These are phyloP conservation scores for Postia placenta DNA, from an alignment of 768 basidiomycete species.

Conservation along the genomic window DNA sequence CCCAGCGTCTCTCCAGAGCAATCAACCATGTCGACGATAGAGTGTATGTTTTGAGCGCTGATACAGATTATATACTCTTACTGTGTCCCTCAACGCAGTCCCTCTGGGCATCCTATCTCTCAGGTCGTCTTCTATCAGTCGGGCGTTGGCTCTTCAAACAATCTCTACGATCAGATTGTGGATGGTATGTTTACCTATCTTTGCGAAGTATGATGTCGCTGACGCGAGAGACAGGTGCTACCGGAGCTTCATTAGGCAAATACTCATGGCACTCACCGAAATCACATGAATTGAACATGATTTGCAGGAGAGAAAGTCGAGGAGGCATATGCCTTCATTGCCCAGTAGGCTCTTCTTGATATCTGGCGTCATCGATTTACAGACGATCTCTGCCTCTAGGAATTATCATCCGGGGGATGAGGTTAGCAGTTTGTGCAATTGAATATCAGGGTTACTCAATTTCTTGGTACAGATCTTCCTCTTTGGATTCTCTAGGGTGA, in stretches of 20 bases:
- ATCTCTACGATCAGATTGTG: conserved; percentile 52
- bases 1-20: conserved; percentile 24
- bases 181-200: conserved; percentile 37
- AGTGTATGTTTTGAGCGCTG: conserved; percentile 14
- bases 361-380: too few species aligned
- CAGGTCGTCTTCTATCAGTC: conserved; percentile 29
- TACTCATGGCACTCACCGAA: too few species aligned
- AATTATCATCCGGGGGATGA: conserved; percentile 72
- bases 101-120: conserved; percentile 18
- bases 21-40: conserved; percentile 26
- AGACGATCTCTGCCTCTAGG: conserved; percentile 36
- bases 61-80: too few species aligned
- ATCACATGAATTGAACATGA: too few species aligned
- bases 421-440: conserved; percentile 9
- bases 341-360: conserved; percentile 70
- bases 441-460: conserved; percentile 1
- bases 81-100: too few species aligned
- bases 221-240: conserved; percentile 39
- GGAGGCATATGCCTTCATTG: conserved; percentile 75
- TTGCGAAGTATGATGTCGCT: not conserved
- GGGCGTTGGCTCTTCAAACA: conserved; percentile 47
- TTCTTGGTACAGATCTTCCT: conserved; percentile 50
- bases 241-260: conserved; percentile 55
- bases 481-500: conserved; percentile 71
- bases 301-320: conserved; percentile 64